Base-by-base conservation (phyloP, 176 grass and related monocot genomes). In the Leersia perrieri region DNA sequence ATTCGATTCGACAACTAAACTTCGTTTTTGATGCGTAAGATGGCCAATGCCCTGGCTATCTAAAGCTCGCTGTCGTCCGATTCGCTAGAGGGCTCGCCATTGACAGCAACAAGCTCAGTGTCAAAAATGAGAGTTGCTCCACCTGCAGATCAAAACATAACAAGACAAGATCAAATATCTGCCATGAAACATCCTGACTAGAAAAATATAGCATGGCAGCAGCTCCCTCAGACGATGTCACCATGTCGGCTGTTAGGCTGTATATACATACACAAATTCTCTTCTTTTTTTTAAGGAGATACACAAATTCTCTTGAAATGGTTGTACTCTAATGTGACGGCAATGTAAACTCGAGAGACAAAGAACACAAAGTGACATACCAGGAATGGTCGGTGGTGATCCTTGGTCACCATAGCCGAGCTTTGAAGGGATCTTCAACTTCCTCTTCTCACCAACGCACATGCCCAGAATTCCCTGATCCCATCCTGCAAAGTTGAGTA, bases 91-190 rank as follows among this genome's bases (percentile, higher is more conserved):
- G 92, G 88, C 26, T 99, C 84, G 11, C 79, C 96, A 77, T 99
- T 99, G 53, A 99, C 86, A 31, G 96, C 75, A 38, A 99, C 92
- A 80, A 99, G 96, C 73, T 99, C 96, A 0, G 96, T 99, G 12
- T 99, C 96, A 32, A 99, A 99, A 44, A 99, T 87, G 29, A 99
- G 93, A 39, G 96, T 99, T n/a, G 96, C 96, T 82, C 96, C 96
- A 78, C 96, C 96, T 99, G 76, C 22, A 62, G 0, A 9, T 4
- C 66, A 25, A 63, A 34, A 72, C 18, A 63, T 7, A 73, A 63
- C 22, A 69, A 7, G 22, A 7, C 28, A 18, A 9, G 7, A 60
- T 82, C 41, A 79, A 10, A 68, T 31, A 74, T 30, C 32, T 70
- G 68, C 23, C 26, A 53, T 42, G 15, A 70, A 18, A 29, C 28